Percentiles rank a stretch among this genome's conserved stretches.
Evolutionary conservation across 2,329 filamentous ascomycete species (phyloP).

Genomic region (Aspergillus pseudotamarii): DNA sequence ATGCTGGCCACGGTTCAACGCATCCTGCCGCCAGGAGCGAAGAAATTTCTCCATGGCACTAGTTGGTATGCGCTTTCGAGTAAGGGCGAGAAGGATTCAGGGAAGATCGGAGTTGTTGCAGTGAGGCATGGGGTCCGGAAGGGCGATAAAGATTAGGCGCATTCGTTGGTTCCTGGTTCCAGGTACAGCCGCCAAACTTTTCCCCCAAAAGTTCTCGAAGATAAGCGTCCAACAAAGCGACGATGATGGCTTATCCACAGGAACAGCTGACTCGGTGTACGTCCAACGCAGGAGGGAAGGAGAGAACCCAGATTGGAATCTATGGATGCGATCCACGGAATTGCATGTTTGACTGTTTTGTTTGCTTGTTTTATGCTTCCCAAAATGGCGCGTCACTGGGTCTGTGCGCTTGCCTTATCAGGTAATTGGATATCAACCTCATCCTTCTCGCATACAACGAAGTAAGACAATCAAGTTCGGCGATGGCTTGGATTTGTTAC

Average conservation of each 20-base stretch:
- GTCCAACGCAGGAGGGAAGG: background rate
- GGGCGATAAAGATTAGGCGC: background rate
- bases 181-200: background rate
- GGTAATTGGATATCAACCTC: background rate
- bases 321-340: constrained; percentile 51
- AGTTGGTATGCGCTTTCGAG: background rate
- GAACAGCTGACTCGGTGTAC: background rate
- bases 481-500: background rate
- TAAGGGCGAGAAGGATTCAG: background rate
- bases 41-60: constrained; percentile 83
- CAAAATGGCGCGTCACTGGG: constrained; percentile 3
- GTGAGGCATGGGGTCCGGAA: constrained; percentile 2
- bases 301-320: constrained; percentile 1
- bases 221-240: background rate
- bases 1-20: constrained; percentile 92
- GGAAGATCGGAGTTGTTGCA: background rate
- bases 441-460: background rate
- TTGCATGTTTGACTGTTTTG: constrained; percentile 1
- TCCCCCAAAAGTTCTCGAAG: background rate
- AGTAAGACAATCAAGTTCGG: background rate
- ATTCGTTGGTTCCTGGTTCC: background rate
- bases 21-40: constrained; percentile 92
- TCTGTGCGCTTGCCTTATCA: constrained; percentile 7
- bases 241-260: background rate
- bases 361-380: background rate